Evolutionary conservation across 768 basidiomycete genomes (phyloP).

Genomic region (Porphyrellus cyaneotinctus): DNA sequence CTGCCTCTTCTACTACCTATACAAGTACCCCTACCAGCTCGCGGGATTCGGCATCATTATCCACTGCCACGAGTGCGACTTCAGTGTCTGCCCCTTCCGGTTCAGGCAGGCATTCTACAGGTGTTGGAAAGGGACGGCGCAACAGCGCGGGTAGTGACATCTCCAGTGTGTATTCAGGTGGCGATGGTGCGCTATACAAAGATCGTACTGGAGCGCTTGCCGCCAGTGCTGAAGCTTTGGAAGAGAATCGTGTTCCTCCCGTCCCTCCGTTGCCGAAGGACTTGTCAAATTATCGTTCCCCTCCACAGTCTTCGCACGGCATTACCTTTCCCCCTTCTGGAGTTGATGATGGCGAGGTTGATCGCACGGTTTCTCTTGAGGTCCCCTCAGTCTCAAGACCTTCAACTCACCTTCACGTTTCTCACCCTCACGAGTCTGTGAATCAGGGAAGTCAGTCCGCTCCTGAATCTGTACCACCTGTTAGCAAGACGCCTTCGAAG

Average conservation of each 20-base stretch:
- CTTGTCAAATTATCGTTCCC: constrained; percentile 70
- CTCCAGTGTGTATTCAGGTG: constrained; percentile 65
- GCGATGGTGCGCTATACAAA: constrained; percentile 56
- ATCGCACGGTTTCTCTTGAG: constrained; percentile 49
- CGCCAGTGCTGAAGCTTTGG: constrained; percentile 53
- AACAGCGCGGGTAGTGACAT: constrained; percentile 88
- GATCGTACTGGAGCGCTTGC: constrained; percentile 66
- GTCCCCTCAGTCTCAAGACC: constrained; percentile 37
- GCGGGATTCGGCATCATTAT: constrained; percentile 82
- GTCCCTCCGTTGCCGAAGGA: constrained; percentile 93
- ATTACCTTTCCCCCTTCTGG: constrained; percentile 46
- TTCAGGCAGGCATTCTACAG: constrained; percentile 68
- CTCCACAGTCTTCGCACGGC: constrained; percentile 55
- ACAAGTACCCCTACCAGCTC: constrained; percentile 80
- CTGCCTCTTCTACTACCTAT: constrained; percentile 85
- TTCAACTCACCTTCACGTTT: constrained; percentile 25
- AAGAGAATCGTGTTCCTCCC: constrained; percentile 75
- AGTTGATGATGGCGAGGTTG: constrained; percentile 44
- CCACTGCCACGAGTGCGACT: constrained; percentile 71
- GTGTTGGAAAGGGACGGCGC: constrained; percentile 55
- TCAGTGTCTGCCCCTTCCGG: constrained; percentile 58
- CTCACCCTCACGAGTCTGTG: constrained; percentile 38
- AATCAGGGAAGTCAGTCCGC: constrained; percentile 36
- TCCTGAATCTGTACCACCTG: constrained; percentile 42
- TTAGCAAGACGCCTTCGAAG: constrained; percentile 82